Percentiles rank a stretch among this genome's conserved stretches.
Evolutionary conservation across 805 yeast species (phyloP).

Genomic region (Barnettozyma sp.): DNA sequence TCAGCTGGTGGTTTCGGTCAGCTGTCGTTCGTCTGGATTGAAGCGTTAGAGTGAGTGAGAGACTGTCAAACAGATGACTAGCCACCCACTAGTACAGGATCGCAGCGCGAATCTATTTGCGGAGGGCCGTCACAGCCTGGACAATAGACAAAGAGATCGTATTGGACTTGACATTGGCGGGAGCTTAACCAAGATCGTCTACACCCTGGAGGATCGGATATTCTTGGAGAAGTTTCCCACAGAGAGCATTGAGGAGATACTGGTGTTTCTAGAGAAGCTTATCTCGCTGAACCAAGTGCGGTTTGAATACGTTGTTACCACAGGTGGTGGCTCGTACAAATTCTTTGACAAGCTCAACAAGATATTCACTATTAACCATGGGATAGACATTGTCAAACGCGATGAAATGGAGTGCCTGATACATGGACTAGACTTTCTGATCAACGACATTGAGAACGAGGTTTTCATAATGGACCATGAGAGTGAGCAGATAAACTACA

Average conservation of each 20-base stretch:
- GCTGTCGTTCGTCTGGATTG: too few relatives aligned
- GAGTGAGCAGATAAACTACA: slow-evolving; percentile 26
- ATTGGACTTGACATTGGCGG: slow-evolving; percentile 75
- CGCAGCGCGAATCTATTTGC: neutral
- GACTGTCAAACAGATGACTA: slow-evolving; percentile 1
- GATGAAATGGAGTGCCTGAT: slow-evolving; percentile 97
- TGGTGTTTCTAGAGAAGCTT: slow-evolving; percentile 46
- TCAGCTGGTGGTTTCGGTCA: too few relatives aligned
- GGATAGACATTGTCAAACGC: slow-evolving; percentile 37
- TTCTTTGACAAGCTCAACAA: slow-evolving; percentile 55
- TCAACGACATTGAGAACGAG: slow-evolving; percentile 85
- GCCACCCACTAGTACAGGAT: slow-evolving; percentile 2
- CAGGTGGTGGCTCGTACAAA: slow-evolving; percentile 96
- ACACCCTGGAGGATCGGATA: slow-evolving; percentile 45
- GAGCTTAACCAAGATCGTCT: slow-evolving; percentile 82
- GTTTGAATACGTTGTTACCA: slow-evolving; percentile 65
- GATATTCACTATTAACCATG: slow-evolving; percentile 8
- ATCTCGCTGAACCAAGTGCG: slow-evolving; percentile 32
- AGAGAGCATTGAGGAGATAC: slow-evolving; percentile 48
- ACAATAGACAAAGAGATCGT: slow-evolving; percentile 1
- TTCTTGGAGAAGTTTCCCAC: slow-evolving; percentile 57
- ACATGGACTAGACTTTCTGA: slow-evolving; percentile 83
- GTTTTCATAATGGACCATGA: slow-evolving; percentile 64
- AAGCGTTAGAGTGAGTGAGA: too few relatives aligned
- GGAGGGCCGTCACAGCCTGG: neutral